Percentiles rank a stretch among this genome's conserved stretches.
These are phyloP conservation scores for Mycosphaerella sp. DNA, from an alignment of 2,329 filamentous ascomycete species.

Conservation along the genomic window DNA sequence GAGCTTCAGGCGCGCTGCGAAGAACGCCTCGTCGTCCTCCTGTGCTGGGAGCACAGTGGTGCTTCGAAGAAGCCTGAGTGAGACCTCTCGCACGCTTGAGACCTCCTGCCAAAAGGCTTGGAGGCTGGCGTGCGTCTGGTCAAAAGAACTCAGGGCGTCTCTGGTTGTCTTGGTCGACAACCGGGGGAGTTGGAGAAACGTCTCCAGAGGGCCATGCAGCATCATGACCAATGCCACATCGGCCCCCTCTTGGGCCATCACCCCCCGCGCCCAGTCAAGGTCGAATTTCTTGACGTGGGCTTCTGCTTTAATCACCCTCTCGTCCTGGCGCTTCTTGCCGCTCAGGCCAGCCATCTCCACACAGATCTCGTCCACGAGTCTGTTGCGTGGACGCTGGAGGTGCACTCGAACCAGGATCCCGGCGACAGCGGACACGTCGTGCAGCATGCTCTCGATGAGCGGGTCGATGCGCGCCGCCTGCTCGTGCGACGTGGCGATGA, in stretches of 20 bases:
- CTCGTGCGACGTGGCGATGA: not conserved
- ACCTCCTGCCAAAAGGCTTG: constrained; percentile 1
- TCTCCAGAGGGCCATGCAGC: not conserved
- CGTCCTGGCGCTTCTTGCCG: not conserved
- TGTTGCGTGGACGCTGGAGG: constrained; percentile 1
- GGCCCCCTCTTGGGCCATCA: not conserved
- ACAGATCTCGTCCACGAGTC: not conserved
- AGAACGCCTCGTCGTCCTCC: not conserved
- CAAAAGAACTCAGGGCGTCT: not conserved
- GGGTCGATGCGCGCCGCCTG: not conserved
- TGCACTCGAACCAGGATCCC: not conserved
- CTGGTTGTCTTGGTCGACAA: not conserved
- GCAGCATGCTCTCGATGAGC: not conserved
- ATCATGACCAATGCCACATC: too few relatives aligned
- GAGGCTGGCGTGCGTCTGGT: not conserved
- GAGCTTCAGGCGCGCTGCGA: not conserved
- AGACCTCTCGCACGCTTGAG: not conserved
- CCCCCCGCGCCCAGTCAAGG: not conserved
- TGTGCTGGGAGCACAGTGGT: too few relatives aligned
- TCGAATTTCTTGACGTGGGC: not conserved
- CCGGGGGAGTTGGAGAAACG: not conserved
- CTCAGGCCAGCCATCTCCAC: not conserved
- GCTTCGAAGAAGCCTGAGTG: not conserved
- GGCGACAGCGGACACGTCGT: constrained; percentile 2
- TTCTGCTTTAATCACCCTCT: not conserved